Evolutionary conservation across 2,329 filamentous ascomycete genomes (phyloP), one percentile per base, ranked within the genome.

Genomic region (Ciborinia camelliae): DNA sequence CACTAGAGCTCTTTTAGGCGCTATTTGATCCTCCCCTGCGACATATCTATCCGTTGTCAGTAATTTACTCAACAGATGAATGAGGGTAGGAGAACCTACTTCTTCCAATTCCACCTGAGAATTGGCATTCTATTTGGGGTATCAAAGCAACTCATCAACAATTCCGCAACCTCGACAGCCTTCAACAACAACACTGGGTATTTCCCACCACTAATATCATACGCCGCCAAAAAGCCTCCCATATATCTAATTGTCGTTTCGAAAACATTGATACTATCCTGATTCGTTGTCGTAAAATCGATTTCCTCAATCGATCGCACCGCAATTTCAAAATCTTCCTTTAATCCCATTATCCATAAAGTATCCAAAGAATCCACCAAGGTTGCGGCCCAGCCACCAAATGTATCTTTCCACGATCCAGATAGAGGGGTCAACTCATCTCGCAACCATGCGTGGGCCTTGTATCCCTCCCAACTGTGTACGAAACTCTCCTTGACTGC

Each of bases 61-160:
- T 30, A 81, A 77, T 69, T 23, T 37, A 23, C 28, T 45, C 20
- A 20, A 1, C 43, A 5, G 15, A 5, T 23, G 23, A n/a, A 5
- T 23, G 23, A n/a, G 1, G 23, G 37, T 6, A 43, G 10, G 2
- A 41, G 35, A 80, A 88, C 69, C 81, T 82, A 71, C 80, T 77
- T 70, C 87, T 82, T 45, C 82, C 81, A 75, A 54, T 75, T 68
- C 72, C 72, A 75, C 30, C 73, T 70, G 0, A 68, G 64, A 54
- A 92, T 80, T 1, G 94, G 93, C 91, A 98, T 96, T 71, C 92
- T 86, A 76, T 98, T 98, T 0, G 93, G 93, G 0, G 94, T 98
- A 77, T 92, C 89, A 73, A 92, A 92, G 9, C 86, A 84, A 64
- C 85, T 83, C 77, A 90, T 90, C 41, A 92, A 75, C 66, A 92